These are phyloP conservation scores for Venturia nashicola DNA, from an alignment of 2,329 filamentous ascomycete genomes.

Conservation along the genomic window DNA sequence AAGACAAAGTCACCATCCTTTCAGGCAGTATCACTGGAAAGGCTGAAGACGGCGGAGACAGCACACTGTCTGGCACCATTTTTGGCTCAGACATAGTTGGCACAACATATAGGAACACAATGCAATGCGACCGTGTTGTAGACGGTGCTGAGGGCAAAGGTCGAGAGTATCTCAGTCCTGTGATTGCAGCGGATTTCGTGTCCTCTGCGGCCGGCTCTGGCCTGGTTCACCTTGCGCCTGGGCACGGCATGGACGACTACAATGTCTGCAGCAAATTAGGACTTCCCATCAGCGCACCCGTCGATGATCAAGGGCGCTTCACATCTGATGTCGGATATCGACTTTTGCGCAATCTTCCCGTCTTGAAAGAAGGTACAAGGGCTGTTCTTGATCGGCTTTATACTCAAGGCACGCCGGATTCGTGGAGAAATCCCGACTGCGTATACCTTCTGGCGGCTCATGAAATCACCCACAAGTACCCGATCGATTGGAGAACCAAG, in stretches of 20 bases:
- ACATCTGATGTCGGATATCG: conserved; percentile 64
- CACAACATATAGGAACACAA: not conserved
- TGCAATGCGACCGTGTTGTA: conserved; percentile 30
- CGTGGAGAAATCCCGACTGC: not conserved
- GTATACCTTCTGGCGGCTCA: conserved; percentile 52
- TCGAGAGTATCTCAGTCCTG: conserved; percentile 40
- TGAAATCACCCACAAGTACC: conserved; percentile 78
- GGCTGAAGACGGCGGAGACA: conserved; percentile 14
- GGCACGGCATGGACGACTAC: conserved; percentile 96
- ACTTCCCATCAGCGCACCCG: conserved; percentile 61
- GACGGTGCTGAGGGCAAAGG: conserved; percentile 26
- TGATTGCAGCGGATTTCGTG: conserved; percentile 82
- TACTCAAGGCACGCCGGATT: not conserved
- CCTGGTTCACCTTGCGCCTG: conserved; percentile 87
- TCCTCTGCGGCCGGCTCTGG: conserved; percentile 84
- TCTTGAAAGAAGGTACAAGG: conserved; percentile 56
- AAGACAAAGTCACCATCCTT: conserved; percentile 53
- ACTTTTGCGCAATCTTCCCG: conserved; percentile 55
- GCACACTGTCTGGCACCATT: conserved; percentile 43
- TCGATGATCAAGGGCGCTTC: conserved; percentile 71
- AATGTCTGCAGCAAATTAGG: conserved; percentile 59
- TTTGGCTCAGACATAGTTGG: conserved; percentile 4
- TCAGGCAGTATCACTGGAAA: conserved; percentile 38
- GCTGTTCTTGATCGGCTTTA: conserved; percentile 57
- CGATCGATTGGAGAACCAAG: conserved; percentile 96